These are phyloP conservation scores for Borealophlyctis nickersoniae DNA, from an alignment of 192 early-diverging fungal genomes.

Conservation along the genomic window DNA sequence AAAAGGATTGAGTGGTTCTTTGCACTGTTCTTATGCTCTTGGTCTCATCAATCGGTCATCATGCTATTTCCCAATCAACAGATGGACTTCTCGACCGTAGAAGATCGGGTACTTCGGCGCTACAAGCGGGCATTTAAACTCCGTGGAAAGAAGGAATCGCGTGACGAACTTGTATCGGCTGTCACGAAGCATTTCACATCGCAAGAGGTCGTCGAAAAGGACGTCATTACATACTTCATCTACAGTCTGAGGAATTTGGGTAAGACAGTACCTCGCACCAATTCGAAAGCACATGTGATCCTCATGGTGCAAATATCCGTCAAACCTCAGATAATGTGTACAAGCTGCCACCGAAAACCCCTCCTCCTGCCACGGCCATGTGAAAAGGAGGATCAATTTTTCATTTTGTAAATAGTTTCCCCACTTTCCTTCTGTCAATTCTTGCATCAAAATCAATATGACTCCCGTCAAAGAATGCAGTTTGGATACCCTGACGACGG, in stretches of 20 bases:
- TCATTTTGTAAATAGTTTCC: too few relatives aligned
- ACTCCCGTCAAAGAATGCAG: too few relatives aligned
- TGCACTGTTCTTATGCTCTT: too few relatives aligned
- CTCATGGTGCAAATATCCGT: too few relatives aligned
- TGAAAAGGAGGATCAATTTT: too few relatives aligned
- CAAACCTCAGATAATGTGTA: constrained; percentile 20
- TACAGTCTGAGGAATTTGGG: constrained; percentile 40
- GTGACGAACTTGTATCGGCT: constrained; percentile 36
- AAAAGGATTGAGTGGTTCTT: too few relatives aligned
- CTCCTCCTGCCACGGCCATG: too few relatives aligned
- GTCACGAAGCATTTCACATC: constrained; percentile 41
- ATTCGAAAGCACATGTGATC: neutral
- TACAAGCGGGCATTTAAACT: constrained; percentile 35
- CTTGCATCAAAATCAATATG: too few relatives aligned
- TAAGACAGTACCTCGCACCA: constrained; percentile 4
- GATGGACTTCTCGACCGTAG: constrained; percentile 33
- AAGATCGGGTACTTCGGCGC: constrained; percentile 21
- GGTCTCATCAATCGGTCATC: too few relatives aligned
- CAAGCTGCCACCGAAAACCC: constrained; percentile 19
- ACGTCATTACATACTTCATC: constrained; percentile 39
- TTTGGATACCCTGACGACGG: too few relatives aligned
- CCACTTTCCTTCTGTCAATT: too few relatives aligned
- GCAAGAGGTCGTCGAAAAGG: constrained; percentile 44
- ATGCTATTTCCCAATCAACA: too few relatives aligned
- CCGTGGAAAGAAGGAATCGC: constrained; percentile 9